Evolutionary conservation across 257 asterid genomes (phyloP), one percentile per base, ranked within the genome.

Genomic region (Perilla frutescens): DNA sequence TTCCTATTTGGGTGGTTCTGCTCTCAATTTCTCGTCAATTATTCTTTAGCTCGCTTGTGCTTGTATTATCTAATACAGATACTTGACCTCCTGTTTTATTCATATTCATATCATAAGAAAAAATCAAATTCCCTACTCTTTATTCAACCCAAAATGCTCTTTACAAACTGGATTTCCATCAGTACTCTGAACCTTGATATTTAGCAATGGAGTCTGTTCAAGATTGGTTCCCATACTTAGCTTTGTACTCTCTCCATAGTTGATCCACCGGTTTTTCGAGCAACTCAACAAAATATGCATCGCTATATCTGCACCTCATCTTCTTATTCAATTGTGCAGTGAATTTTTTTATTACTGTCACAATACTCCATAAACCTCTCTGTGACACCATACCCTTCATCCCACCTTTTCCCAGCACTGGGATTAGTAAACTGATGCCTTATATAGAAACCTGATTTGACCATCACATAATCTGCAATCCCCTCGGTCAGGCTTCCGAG

Each of bases 161-260:
- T 1, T 34, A n/a, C 31, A 13, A 60, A 44, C 57, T 44, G 56
- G 20, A 66, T n/a, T 64, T 48, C 6, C 58, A 45, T 65, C 5
- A 50, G 32, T 50, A 50, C 62, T 13, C 7, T 32, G 49, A n/a
- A 34, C 72, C 61, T 34, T 14, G 73, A 51, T 36, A 50, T 0
- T 9, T 6, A 8, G 6, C 62, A 37, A 4, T 9, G 13, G 50
- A 51, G 9, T 9, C 45, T 66, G 32, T 8, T 36, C 5, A 6
- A 51, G 39, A 34, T 43, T 12, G 40, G 53, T 70, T 65, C 62
- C 78, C 65, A 36, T 65, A 80, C 65, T 70, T 76, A 43, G 81
- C 87, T 56, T 80, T 80, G 48, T 85, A 82, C 10, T 83, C 89
- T 10, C 15, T 70, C 86, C 86, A 86, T n/a, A 86, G 79, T 29